phyloP scores from a whole-genome alignment of 2,329 filamentous ascomycete genomes.

The Colletotrichum sansevieriae region DNA sequence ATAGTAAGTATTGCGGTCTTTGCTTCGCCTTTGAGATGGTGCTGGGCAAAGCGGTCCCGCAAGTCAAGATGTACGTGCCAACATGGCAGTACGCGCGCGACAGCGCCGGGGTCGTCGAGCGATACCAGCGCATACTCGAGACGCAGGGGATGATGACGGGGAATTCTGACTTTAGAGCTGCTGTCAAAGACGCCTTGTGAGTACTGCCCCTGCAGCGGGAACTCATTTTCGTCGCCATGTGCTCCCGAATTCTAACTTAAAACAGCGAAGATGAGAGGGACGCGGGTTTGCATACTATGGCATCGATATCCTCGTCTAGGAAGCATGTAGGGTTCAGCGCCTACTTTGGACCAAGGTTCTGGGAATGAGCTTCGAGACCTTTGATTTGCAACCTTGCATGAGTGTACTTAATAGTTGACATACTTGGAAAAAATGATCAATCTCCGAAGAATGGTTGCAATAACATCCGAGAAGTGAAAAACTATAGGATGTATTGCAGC shows the following conservation, averaged over 20 bases:
- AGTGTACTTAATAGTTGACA: too few relatives aligned
- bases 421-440: too few relatives aligned
- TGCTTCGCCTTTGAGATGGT: conserved; percentile 10
- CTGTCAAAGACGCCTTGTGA: conserved; percentile 27
- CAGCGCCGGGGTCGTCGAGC: neutral
- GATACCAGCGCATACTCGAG: conserved; percentile 2
- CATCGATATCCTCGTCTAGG: conserved; percentile 15
- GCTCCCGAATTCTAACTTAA: neutral
- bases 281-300: conserved; percentile 20
- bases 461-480: too few relatives aligned
- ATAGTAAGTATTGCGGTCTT: conserved; percentile 21
- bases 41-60: neutral
- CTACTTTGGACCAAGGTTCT: conserved; percentile 32
- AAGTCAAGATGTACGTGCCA: conserved; percentile 20
- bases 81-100: conserved; percentile 22
- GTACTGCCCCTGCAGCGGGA: neutral
- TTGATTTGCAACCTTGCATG: too few relatives aligned
- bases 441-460: too few relatives aligned
- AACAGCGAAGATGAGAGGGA: conserved; percentile 7
- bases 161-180: conserved; percentile 6
- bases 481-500: too few relatives aligned
- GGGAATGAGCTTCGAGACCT: conserved; percentile 4
- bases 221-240: neutral
- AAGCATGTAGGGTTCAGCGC: conserved; percentile 19
- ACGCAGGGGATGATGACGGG: conserved; percentile 21